Conservation (phyloP, 2,329 filamentous ascomycete species). For the Mollisia scopiformis region DNA sequence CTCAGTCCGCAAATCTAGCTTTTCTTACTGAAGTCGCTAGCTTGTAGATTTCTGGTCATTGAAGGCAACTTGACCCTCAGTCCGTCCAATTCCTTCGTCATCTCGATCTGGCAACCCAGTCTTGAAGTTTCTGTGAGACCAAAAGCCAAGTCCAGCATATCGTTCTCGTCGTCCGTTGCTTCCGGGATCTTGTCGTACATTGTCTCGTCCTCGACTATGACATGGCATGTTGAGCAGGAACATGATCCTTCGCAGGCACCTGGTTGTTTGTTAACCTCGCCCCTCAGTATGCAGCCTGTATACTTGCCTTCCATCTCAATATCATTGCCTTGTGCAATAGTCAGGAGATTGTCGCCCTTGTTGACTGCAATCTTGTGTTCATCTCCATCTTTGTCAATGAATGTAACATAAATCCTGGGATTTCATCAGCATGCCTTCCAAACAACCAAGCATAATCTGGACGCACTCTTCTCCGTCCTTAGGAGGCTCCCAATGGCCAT, state of each 20-base stretch:
- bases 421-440: conserved; percentile 6
- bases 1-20: conserved; percentile 2
- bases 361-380: conserved; percentile 78
- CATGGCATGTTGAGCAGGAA: conserved; percentile 76
- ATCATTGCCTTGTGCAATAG: conserved; percentile 93
- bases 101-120: conserved; percentile 62
- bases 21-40: conserved; percentile 77
- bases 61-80: conserved; percentile 81
- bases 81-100: conserved; percentile 89
- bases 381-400: conserved; percentile 87
- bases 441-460: neutral
- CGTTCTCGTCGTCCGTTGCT: conserved; percentile 67
- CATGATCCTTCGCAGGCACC: conserved; percentile 88
- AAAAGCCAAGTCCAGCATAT: conserved; percentile 76
- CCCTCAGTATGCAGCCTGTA: neutral
- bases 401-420: conserved; percentile 80
- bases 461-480: conserved; percentile 90
- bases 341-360: conserved; percentile 89
- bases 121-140: conserved; percentile 71
- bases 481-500: conserved; percentile 82
- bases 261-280: conserved; percentile 28
- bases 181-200: conserved; percentile 67
- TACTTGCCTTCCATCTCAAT: conserved; percentile 88
- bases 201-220: conserved; percentile 66
- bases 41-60: conserved; percentile 96